A percentile compares a stretch with the other conserved stretches of the same genome.
Evolutionary conservation across 2,329 filamentous ascomycete genomes (phyloP).

Genomic region (Epichloe coenophiala): DNA sequence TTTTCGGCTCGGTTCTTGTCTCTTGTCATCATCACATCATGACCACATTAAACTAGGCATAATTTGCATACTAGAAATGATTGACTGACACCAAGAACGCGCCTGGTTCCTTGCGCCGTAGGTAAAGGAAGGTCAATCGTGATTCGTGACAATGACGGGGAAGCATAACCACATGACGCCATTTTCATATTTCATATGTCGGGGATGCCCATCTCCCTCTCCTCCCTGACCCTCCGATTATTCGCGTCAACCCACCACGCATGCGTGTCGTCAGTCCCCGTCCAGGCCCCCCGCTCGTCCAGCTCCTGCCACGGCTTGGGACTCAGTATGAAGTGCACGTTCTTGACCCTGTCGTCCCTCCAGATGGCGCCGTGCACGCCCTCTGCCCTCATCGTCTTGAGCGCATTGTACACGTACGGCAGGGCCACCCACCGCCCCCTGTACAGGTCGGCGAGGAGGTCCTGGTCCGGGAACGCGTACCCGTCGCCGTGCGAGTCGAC

Average conservation of each 20-base stretch:
- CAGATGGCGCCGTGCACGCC: slow-evolving; percentile 42
- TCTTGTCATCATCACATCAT: no score
- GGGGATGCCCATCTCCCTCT: slow-evolving; percentile 26
- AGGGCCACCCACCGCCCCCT: slow-evolving; percentile 41
- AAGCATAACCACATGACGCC: no score
- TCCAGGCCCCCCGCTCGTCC: slow-evolving; percentile 28
- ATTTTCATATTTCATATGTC: neutral
- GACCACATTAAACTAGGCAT: no score
- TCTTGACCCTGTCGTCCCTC: slow-evolving; percentile 44
- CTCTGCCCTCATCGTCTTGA: slow-evolving; percentile 44
- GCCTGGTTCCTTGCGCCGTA: no score
- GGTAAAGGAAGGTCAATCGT: no score
- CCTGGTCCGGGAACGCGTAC: slow-evolving; percentile 48
- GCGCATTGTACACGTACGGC: slow-evolving; percentile 48
- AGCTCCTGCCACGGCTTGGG: slow-evolving; percentile 50
- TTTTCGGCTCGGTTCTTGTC: neutral
- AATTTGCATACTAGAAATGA: no score
- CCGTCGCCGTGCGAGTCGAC: slow-evolving; percentile 33
- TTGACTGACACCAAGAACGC: no score
- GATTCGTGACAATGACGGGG: no score
- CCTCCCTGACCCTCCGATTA: slow-evolving; percentile 26
- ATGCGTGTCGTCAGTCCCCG: slow-evolving; percentile 32
- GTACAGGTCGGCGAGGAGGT: slow-evolving; percentile 42
- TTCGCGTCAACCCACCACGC: slow-evolving; percentile 43
- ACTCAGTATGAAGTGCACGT: slow-evolving; percentile 46